phyloP scores from a whole-genome alignment of 805 yeast genomes.

The Sugiyamaella lignohabitans region DNA sequence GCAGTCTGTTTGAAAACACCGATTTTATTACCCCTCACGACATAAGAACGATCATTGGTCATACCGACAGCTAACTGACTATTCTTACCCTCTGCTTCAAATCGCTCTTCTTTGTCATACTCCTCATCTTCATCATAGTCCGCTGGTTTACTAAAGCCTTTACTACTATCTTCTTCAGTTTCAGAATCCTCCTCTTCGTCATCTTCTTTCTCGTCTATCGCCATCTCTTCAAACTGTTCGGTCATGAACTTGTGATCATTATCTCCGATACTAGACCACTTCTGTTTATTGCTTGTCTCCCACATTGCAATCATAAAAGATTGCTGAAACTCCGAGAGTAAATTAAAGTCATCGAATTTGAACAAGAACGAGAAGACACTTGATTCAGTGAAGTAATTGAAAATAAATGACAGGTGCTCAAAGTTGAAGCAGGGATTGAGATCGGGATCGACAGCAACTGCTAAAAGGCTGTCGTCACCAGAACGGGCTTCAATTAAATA shows the following conservation, averaged over 20 bases:
- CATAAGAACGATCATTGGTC: slow-evolving; percentile 66
- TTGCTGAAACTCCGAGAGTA: slow-evolving; percentile 47
- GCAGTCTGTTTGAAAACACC: slow-evolving; percentile 69
- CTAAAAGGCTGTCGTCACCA: slow-evolving; percentile 31
- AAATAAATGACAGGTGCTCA: slow-evolving; percentile 53
- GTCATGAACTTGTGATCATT: slow-evolving; percentile 51
- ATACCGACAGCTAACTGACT: slow-evolving; percentile 65
- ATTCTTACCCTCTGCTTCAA: slow-evolving; percentile 41
- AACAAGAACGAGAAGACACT: slow-evolving; percentile 57
- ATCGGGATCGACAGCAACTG: slow-evolving; percentile 39
- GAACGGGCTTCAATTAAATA: slow-evolving; percentile 41
- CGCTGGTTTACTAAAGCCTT: slow-evolving; percentile 27
- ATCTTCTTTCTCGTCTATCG: slow-evolving; percentile 37
- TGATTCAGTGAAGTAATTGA: slow-evolving; percentile 45
- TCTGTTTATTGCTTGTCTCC: slow-evolving; percentile 49
- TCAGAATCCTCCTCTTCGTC: slow-evolving; percentile 35
- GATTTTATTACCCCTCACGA: slow-evolving; percentile 68
- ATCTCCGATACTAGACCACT: slow-evolving; percentile 41
- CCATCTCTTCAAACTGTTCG: slow-evolving; percentile 44
- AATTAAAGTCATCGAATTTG: slow-evolving; percentile 40
- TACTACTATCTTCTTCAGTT: slow-evolving; percentile 27
- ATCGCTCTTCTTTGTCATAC: slow-evolving; percentile 23
- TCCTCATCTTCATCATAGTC: slow-evolving; percentile 28
- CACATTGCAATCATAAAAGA: slow-evolving; percentile 49
- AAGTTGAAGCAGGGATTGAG: slow-evolving; percentile 64